Base-by-base conservation (phyloP, 768 basidiomycete species). In the Collybiopsis luxurians region DNA sequence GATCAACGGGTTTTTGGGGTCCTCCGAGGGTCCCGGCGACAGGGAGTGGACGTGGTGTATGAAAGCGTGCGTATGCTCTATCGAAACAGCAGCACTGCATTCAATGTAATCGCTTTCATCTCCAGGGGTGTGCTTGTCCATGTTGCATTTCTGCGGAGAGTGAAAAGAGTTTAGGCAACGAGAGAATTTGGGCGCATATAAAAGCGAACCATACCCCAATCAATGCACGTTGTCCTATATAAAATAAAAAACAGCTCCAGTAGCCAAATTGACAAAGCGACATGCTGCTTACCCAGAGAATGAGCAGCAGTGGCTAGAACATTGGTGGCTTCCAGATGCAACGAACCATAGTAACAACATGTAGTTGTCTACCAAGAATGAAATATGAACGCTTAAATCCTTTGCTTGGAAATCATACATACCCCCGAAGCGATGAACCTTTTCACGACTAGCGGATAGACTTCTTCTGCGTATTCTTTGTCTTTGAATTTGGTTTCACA, bases 71-170 rank as follows among this genome's bases (percentile, higher is more conserved):
- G 95, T 95, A 46, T 79, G 79, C 0, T 67, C 64, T 1, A 95
- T 61, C 6, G 95, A 94, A 11, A 66, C 70, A 44, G 79, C 70
- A 24, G 77, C 69, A 4, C 84, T 85, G 13, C 79, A 66, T 71
- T 95, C 89, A 60, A 85, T 65, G 72, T 95, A 94, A 63, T 81
- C 73, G n/a, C n/a, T n/a, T n/a, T n/a, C n/a, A n/a, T n/a, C n/a
- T n/a, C 75, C 68, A 0, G 90, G 86, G 36, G 73, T 77, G 63
- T 92, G 76, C 17, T 85, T 77, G 73, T 97, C 84, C 92, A 95
- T 94, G 72, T 91, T 92, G 71, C 92, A 94, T 85, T 92, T 91
- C 83, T 91, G 67, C n/a, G n/a, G n/a, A n/a, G n/a, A n/a, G n/a
- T n/a, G n/a, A n/a, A n/a, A n/a, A n/a, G n/a, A n/a, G n/a, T n/a